Evolutionary conservation across 2,329 filamentous ascomycete genomes (phyloP), one percentile per base, ranked within the genome.

Genomic region (Neoarthrinium moseri): DNA sequence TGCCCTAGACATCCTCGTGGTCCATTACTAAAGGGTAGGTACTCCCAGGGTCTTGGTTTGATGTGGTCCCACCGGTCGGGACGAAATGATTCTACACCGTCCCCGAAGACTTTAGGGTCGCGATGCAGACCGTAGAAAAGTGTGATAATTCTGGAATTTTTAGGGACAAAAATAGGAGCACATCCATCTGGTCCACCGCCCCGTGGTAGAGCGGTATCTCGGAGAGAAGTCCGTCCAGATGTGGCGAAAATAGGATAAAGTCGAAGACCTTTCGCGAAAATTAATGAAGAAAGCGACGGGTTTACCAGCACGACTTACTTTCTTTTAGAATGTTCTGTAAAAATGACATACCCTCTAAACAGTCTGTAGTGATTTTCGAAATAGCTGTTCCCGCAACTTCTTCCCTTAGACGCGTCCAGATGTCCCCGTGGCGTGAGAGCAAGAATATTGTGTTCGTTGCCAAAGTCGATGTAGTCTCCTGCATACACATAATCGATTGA

Each of bases 401-500:
- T 6, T n/a, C 13, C 3, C 47, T 37, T 11, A 52, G 45, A 4
- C 37, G 45, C 17, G 37, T n/a, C 50, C 50, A 52, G 23, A 45
- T 36, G 13, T 20, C 20, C 2, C 45, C 48, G 35, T 47, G 37
- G 2, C 48, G 51, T 17, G 48, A 34, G 4, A 52, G 27, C 5
- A 51, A 18, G 18, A 50, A 49, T 6, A 52, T 24, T 5, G 37
- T 36, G 34, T 51, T 50, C 4, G 45, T 45, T 5, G 51, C 39
- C 3, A 48, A 34, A 6, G 44, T 42, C 6, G 50, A 50, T 5
- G 50, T 52, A 5, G 50, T 52, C 18, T 52, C 50, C 24, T 50
- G 50, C 6, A 47, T 34, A 11, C 47, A 44, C 44, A 52, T 52
- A 40, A 47, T 52, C 17, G 47, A 43, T 24, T 52, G 44, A 30